phyloP scores from a whole-genome alignment of 352 stramenopile species.

The Thalassiosira exigua region DNA sequence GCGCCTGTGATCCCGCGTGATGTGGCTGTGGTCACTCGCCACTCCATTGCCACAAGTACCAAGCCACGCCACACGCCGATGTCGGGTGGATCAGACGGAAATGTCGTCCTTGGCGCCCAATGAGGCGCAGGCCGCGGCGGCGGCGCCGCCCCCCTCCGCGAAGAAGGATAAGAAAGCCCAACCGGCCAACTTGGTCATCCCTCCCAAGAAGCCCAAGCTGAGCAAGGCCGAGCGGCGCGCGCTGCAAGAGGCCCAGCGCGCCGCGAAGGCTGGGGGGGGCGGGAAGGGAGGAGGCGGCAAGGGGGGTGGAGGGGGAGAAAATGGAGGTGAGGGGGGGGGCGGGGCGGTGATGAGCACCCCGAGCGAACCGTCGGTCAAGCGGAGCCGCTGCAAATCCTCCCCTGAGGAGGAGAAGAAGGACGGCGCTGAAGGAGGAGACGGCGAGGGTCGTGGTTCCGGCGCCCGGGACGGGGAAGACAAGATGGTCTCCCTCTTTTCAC shows the following conservation, averaged over 20 bases:
- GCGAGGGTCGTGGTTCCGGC: neutral
- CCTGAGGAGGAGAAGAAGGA: conserved; percentile 23
- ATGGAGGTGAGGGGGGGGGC: neutral
- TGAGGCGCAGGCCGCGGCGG: too few species aligned
- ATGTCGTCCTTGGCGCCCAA: too few species aligned
- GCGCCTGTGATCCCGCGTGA: too few species aligned
- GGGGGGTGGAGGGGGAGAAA: conserved; percentile 11
- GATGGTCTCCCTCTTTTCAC: conserved; percentile 75
- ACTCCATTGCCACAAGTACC: too few species aligned
- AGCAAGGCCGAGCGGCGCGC: conserved; percentile 92
- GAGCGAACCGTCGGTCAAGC: conserved; percentile 32
- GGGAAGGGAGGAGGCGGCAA: conserved; percentile 35
- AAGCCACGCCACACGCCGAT: too few species aligned
- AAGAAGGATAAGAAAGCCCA: conserved; percentile 76
- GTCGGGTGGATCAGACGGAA: too few species aligned
- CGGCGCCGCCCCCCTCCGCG: conserved; percentile 15
- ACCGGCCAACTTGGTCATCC: conserved; percentile 70
- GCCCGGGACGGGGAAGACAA: conserved; percentile 47
- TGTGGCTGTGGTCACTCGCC: too few species aligned
- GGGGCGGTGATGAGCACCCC: conserved; percentile 12
- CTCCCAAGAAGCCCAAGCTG: conserved; percentile 87
- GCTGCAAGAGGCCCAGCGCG: conserved; percentile 90
- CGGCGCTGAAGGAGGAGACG: conserved; percentile 14
- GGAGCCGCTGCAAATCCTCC: conserved; percentile 28
- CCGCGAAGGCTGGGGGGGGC: conserved; percentile 83